phyloP scores from a whole-genome alignment of 2,329 filamentous ascomycete genomes.

The Apiospora sp. region DNA sequence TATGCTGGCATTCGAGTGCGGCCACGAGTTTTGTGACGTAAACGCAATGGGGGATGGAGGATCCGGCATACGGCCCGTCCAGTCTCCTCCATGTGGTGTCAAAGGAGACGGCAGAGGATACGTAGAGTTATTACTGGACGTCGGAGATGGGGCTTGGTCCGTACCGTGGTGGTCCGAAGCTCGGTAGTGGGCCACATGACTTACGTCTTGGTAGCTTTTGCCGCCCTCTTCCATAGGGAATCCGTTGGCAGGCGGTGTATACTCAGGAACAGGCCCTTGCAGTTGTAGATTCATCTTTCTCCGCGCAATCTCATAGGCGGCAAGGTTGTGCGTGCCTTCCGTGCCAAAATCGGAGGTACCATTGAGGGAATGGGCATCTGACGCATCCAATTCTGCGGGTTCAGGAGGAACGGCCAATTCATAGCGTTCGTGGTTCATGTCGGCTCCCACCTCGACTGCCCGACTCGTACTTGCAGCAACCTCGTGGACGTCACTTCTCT shows the following conservation, averaged over 20 bases:
- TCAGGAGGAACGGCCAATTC: slow-evolving; percentile 57
- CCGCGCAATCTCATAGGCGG: slow-evolving; percentile 59
- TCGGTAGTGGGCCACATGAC: slow-evolving; percentile 44
- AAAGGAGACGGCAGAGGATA: slow-evolving; percentile 56
- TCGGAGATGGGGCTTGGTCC: slow-evolving; percentile 41
- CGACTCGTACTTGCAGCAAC: slow-evolving; percentile 42
- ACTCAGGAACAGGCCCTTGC: slow-evolving; percentile 58
- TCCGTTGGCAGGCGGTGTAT: slow-evolving; percentile 52
- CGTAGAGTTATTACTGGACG: slow-evolving; percentile 45
- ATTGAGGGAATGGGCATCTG: slow-evolving; percentile 47
- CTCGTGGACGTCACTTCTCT: slow-evolving; percentile 35
- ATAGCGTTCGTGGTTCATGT: slow-evolving; percentile 57
- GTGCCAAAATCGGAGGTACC: slow-evolving; percentile 52
- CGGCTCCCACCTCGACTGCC: slow-evolving; percentile 51
- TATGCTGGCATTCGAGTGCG: slow-evolving; percentile 39
- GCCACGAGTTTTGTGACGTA: slow-evolving; percentile 40
- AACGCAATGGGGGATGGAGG: slow-evolving; percentile 54
- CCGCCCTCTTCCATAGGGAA: slow-evolving; percentile 40
- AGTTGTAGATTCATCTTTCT: slow-evolving; percentile 60
- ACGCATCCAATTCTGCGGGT: slow-evolving; percentile 59
- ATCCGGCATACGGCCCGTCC: slow-evolving; percentile 47
- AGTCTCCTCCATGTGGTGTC: slow-evolving; percentile 53
- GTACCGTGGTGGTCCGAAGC: slow-evolving; percentile 39
- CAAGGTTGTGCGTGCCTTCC: slow-evolving; percentile 49
- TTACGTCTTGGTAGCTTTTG: slow-evolving; percentile 47